Evolutionary conservation across 108 stramenopile genomes (phyloP), one percentile per base, ranked within the genome.

Genomic region (Nitzschia palea): DNA sequence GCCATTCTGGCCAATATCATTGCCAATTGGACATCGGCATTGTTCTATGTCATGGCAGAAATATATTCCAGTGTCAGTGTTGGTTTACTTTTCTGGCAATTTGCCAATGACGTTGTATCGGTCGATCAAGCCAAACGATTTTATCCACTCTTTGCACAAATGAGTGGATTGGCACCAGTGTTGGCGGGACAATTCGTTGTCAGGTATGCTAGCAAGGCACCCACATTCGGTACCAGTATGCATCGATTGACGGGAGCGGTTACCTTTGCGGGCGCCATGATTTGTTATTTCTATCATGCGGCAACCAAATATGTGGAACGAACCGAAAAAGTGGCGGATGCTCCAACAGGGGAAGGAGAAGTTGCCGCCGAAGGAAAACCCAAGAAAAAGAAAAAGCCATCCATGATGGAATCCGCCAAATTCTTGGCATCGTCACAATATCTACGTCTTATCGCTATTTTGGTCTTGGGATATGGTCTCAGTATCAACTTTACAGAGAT

Each of bases 1-100:
- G 77, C 77, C 65, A 77, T 96, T 44, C 62, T 95, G 47, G 80
- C 87, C 58, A 94, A 88, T 36, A 85, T 98, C 34, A 66, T 89
- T 15, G 68, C 87, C n/a, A 81, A 98, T 64, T 96, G 97, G 97
- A 94, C 93, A 22, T 90, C 87, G 27, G 93, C 97, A 1, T 64
- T 98, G 31, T 98, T 88, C 63, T 98, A 96, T 67, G 75, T 98
- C 18, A 77, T 96, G 55, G 84, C 95, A 5, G 97, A 98, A 80
- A 86, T 98, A 0, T 98, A 97, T 66, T 93, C 91, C 6, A 90
- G 90, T 22, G 96, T 95, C 20, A 91, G 89, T 23, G 94, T 97
- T n/a, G 96, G 96, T n/a, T 84, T 98, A 20, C 75, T 98, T 29
- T 98, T 98, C 83, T 98, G 97, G 97, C 95, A 95, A 56, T 96